These are phyloP conservation scores for Stevia rebaudiana DNA, from an alignment of 140 eudicot species.

Conservation along the genomic window DNA sequence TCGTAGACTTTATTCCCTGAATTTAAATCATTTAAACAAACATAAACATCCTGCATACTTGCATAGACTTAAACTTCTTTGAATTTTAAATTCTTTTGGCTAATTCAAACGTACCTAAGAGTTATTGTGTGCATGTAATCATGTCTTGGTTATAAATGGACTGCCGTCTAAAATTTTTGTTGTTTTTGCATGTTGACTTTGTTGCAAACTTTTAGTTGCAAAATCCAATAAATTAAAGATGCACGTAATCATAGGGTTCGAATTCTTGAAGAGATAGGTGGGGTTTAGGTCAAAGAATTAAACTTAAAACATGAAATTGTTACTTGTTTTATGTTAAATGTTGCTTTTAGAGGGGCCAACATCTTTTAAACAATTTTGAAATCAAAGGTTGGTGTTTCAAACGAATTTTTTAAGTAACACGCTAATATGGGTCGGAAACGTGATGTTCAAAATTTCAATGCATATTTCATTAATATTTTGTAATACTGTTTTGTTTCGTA, in stretches of 20 bases:
- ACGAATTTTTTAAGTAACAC: neutral
- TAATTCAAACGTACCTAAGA: too few species aligned
- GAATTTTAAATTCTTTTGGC: too few species aligned
- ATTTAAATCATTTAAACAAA: too few species aligned
- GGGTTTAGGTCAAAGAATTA: neutral
- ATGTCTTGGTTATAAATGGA: too few species aligned
- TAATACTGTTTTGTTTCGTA: too few species aligned
- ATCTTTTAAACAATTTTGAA: neutral
- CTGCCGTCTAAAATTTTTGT: too few species aligned
- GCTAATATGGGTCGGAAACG: neutral
- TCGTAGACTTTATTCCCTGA: too few species aligned
- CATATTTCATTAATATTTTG: neutral
- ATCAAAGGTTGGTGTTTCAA: neutral
- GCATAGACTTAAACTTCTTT: too few species aligned
- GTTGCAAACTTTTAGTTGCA: too few species aligned
- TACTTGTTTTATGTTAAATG: neutral
- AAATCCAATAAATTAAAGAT: neutral
- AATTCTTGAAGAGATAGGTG: neutral
- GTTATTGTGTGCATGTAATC: too few species aligned
- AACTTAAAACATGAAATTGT: neutral
- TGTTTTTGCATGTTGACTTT: too few species aligned
- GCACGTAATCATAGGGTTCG: neutral
- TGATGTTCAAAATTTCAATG: neutral
- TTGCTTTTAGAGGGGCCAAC: neutral
- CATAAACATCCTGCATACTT: too few species aligned